Percentiles rank a stretch among this genome's conserved stretches.
Evolutionary conservation across 163 green algal genomes (phyloP).

Genomic region (Prototheca wickerhamii): DNA sequence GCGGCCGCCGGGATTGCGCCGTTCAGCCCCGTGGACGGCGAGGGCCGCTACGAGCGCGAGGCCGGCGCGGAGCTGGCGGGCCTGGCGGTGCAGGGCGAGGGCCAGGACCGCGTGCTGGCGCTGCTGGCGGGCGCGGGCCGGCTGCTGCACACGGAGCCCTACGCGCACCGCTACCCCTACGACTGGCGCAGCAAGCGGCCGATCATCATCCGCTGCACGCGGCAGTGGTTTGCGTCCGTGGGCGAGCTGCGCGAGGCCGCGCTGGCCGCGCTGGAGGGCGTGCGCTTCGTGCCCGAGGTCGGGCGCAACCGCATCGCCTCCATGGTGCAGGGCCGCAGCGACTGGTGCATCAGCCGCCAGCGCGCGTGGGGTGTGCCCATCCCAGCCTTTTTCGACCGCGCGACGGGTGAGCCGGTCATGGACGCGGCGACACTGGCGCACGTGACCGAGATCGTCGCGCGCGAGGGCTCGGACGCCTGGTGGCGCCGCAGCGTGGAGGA

Average conservation of each 20-base stretch:
- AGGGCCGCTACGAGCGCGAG: conserved; percentile 86
- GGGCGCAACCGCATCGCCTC: conserved; percentile 83
- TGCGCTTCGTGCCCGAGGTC: conserved; percentile 70
- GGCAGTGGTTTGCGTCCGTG: conserved; percentile 96
- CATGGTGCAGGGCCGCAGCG: conserved; percentile 84
- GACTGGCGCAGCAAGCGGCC: conserved; percentile 99
- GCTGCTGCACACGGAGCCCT: conserved; percentile 82
- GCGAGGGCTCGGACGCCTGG: conserved; percentile 71
- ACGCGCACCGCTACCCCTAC: conserved; percentile 98
- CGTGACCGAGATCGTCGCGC: conserved; percentile 56
- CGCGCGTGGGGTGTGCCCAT: conserved; percentile 97
- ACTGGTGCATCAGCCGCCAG: conserved; percentile 99
- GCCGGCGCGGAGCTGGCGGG: conserved; percentile 72
- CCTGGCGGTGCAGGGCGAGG: conserved; percentile 74
- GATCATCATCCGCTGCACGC: conserved; percentile 94
- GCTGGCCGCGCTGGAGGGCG: conserved; percentile 65
- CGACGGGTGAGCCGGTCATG: conserved; percentile 81
- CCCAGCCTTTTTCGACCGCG: conserved; percentile 90
- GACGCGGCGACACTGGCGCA: conserved; percentile 79
- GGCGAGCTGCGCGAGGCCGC: conserved; percentile 77
- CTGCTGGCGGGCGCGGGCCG: conserved; percentile 47
- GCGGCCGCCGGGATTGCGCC: conserved; percentile 65
- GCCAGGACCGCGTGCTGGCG: conserved; percentile 75
- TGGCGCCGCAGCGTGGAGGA: conserved; percentile 58
- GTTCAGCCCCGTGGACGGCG: conserved; percentile 91